Evolutionary conservation across 176 grass and related monocot species (phyloP).

Genomic region (Juncus inflexus): DNA sequence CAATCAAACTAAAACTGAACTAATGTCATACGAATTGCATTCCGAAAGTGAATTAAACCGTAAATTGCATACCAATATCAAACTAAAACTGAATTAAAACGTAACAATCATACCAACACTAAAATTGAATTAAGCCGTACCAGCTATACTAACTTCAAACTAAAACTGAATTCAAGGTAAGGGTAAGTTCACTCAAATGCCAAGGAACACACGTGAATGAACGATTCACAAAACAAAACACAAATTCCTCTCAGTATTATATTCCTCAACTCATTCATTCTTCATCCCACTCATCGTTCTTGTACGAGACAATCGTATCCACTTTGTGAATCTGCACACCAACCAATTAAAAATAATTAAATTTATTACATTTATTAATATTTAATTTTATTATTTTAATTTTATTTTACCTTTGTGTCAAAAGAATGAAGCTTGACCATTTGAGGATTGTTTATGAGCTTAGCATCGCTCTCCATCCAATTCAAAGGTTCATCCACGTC

Average conservation of each 20-base stretch:
- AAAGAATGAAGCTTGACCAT: conserved; percentile 98
- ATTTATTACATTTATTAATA: neutral
- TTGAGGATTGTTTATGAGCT: conserved; percentile 86
- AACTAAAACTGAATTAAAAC: no score
- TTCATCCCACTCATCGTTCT: conserved; percentile 85
- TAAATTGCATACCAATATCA: no score
- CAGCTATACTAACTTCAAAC: neutral
- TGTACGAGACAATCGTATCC: conserved; percentile 92
- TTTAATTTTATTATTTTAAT: neutral
- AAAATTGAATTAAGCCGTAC: no score
- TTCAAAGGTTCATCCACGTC: conserved; percentile 64
- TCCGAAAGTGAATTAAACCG: no score
- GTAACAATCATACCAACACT: no score
- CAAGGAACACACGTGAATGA: conserved; percentile 65
- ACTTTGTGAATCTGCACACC: conserved; percentile 91
- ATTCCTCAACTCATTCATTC: conserved; percentile 14
- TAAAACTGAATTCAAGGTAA: neutral
- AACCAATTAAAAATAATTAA: conserved; percentile 10
- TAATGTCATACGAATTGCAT: no score
- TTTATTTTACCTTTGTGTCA: conserved; percentile 76
- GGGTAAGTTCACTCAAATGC: conserved; percentile 5
- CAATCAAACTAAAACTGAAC: no score
- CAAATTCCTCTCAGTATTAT: no score
- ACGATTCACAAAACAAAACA: conserved; percentile 57
- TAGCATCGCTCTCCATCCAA: conserved; percentile 96